phyloP scores from a whole-genome alignment of 2,329 filamentous ascomycete genomes.

The Claviceps sp. region DNA sequence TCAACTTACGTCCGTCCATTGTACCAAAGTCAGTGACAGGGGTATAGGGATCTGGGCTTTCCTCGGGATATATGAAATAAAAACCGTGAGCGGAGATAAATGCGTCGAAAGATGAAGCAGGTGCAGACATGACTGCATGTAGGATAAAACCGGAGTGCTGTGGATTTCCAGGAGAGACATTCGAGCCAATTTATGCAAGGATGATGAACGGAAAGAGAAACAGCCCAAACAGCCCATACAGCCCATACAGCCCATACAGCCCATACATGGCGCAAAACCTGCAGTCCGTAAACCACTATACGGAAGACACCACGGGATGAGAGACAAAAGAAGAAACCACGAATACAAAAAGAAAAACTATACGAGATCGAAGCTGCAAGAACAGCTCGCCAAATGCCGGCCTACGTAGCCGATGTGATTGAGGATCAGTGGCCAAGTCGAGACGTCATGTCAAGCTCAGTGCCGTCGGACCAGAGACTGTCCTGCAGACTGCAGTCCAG shows the following conservation, averaged over 20 bases:
- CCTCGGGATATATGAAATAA: neutral
- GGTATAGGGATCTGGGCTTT: neutral
- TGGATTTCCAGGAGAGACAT: neutral
- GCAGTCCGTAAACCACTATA: neutral
- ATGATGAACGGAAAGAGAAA: neutral
- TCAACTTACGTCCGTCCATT: conserved; percentile 16
- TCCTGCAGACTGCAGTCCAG: neutral
- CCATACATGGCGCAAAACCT: neutral
- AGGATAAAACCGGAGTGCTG: neutral
- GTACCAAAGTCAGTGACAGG: conserved; percentile 1
- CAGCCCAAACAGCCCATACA: neutral
- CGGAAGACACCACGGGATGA: neutral
- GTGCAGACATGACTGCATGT: conserved; percentile 1
- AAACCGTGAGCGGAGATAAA: neutral
- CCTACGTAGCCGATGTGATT: neutral
- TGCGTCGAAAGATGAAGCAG: neutral
- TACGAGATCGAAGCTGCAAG: neutral
- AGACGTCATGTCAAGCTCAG: conserved; percentile 3
- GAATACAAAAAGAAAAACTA: neutral
- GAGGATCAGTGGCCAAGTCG: neutral
- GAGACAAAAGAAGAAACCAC: neutral
- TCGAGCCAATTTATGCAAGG: neutral
- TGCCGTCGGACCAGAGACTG: neutral
- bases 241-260: neutral
- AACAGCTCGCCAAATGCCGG: neutral